Evolutionary conservation across 2,329 filamentous ascomycete genomes (phyloP), one percentile per base, ranked within the genome.

Genomic region (Chaetomiaceae sp.): DNA sequence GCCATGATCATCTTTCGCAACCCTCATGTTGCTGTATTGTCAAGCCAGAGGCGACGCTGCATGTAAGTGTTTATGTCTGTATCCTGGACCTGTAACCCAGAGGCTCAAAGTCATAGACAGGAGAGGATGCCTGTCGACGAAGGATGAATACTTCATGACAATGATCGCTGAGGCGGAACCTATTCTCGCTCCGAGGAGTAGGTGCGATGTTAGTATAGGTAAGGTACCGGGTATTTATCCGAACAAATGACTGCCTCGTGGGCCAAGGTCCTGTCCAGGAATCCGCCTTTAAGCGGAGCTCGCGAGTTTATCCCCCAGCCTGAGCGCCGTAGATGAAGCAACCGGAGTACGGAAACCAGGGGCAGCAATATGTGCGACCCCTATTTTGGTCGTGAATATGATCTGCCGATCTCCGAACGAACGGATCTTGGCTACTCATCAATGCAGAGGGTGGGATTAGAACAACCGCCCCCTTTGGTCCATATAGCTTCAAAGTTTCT

Each of bases 331-430:
- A 35, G 51, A 55, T 57, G 49, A 51, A 42, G 55, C 57, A 55
- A 37, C 47, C 38, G 42, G 35, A 42, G 30, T 43, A 30, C 37
- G 25, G 12, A 14, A 35, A 20, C 21, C 23, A 34, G 40, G 16
- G 30, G 27, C 20, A 48, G 53, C 38, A 53, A 55, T 53, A 55
- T 56, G 14, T 33, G 40, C 48, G 31, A 52, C 30, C 45, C 44
- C n/a, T 21, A 53, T 57, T 59, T 50, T 49, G 33, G 43, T 41
- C 39, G 23, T 16, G 17, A 40, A 55, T 39, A 17, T 34, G 19
- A 59, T 59, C 56, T 59, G 56, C 57, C 57, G 57, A 53, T 38
- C 25, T 45, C 51, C 54, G 50, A 46, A 38, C 40, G 43, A 19
- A 34, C 48, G 33, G 39, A 30, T 13, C 39, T 30, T 33, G 16